Evolutionary conservation across 306 rosid species (phyloP).

Genomic region (Trifolium subterraneum): DNA sequence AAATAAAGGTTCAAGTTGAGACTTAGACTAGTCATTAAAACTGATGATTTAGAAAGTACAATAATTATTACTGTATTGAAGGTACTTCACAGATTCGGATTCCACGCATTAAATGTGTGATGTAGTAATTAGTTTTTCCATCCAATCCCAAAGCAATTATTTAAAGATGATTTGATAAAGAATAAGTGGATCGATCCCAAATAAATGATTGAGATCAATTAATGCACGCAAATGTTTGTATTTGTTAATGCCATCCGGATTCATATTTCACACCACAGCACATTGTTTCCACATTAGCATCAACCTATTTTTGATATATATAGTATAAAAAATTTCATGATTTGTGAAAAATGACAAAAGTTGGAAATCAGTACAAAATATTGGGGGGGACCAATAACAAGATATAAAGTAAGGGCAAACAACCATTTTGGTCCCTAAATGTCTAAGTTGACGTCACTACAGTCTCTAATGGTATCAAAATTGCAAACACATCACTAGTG

Average conservation of each 20-base stretch:
- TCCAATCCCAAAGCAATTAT: neutral
- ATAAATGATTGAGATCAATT: neutral
- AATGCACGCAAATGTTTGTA: neutral
- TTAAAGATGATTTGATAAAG: neutral
- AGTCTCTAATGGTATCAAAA: no score
- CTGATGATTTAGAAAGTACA: conserved; percentile 8
- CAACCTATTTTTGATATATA: neutral
- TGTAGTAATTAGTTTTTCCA: neutral
- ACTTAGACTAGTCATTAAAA: neutral
- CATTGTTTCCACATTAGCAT: neutral
- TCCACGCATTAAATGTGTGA: neutral
- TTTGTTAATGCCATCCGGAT: neutral
- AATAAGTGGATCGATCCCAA: neutral
- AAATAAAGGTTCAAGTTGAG: neutral
- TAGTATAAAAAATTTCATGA: neutral
- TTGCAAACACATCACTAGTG: no score
- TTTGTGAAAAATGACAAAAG: neutral
- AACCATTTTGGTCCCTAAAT: no score
- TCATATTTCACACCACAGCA: neutral
- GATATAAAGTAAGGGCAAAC: neutral
- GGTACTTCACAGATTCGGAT: neutral
- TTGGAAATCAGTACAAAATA: neutral
- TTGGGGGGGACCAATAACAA: neutral
- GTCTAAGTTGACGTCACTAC: no score
- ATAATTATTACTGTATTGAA: neutral